phyloP scores from a whole-genome alignment of 306 rosid species.

The Quercus suber region DNA sequence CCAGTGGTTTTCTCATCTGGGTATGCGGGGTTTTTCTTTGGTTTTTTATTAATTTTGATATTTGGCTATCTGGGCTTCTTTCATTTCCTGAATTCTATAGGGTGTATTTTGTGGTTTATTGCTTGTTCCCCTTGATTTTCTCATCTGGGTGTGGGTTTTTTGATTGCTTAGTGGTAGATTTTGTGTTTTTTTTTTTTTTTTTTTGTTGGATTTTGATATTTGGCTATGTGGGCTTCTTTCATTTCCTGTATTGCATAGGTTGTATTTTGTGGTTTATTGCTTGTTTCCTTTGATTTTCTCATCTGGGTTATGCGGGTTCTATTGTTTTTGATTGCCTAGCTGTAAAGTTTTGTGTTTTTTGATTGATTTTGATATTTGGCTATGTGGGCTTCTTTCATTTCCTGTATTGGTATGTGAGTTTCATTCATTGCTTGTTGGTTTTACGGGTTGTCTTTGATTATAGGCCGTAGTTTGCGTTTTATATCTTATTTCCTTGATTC shows the following conservation, averaged over 20 bases:
- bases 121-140: conserved; percentile 1
- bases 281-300: conserved; percentile 7
- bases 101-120: neutral
- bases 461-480: neutral
- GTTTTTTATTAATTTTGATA: neutral
- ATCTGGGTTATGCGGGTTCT: conserved; percentile 3
- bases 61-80: neutral
- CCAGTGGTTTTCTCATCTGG: neutral
- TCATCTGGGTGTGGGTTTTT: conserved; percentile 8
- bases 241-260: neutral
- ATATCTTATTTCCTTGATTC: neutral
- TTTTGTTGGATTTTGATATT: neutral
- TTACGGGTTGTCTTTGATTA: neutral
- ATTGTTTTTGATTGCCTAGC: neutral
- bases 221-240: neutral
- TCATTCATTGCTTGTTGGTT: neutral
- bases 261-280: neutral
- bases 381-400: neutral
- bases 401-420: too few relatives aligned
- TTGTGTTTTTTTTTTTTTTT: neutral
- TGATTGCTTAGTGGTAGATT: too few relatives aligned
- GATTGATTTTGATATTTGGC: neutral
- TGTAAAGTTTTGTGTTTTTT: neutral
- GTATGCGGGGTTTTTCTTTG: neutral
- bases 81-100: neutral